Base-by-base conservation (phyloP, 2,329 filamentous ascomycete species). In the Biscogniauxia marginata region DNA sequence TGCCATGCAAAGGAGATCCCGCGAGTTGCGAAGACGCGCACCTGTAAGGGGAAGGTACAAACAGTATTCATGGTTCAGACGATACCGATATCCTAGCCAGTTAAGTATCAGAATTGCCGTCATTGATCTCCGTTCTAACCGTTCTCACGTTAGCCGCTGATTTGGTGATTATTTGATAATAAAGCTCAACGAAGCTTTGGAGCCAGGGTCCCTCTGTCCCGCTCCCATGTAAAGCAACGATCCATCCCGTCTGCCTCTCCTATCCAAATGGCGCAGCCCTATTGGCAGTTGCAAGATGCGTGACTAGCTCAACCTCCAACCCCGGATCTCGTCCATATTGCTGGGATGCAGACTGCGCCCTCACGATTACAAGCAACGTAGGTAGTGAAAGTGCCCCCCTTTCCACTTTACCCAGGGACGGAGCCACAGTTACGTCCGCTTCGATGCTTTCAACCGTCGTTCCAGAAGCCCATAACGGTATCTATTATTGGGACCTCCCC, bases 371-470 rank as follows among this genome's bases (percentile, higher is more conserved):
- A 39, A 39, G 30, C 30, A 39, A 39, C n/a, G 30, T 39, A 39
- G 13, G 25, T 30, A 30, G 25, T 39, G 13, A 39, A 11, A 8
- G 11, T 39, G 30, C 30, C 30, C 30, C 30, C 30, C n/a, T 39
- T 39, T 16, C 30, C 52, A 54, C 59, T 56, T 61, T 59, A 59
- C 53, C 55, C 53, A 53, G 49, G 46, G 20, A 44, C 49, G 20
- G 49, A 51, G 21, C 49, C 49, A 51, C 34, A 30, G 49, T 20
- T 45, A 21, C 34, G 49, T 20, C 49, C 9, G 53, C 53, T 61
- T 63, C 59, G 54, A 59, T 61, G 55, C 58, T 51, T 62, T 62
- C 60, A 62, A 53, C 56, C 56, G 55, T 52, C 43, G 53, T 61
- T 61, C 57, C 57, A 62, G 60, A 62, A 62, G 55, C 60, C 7